phyloP scores from a whole-genome alignment of 2,329 filamentous ascomycete genomes.

The Pseudogymnoascus sp. region DNA sequence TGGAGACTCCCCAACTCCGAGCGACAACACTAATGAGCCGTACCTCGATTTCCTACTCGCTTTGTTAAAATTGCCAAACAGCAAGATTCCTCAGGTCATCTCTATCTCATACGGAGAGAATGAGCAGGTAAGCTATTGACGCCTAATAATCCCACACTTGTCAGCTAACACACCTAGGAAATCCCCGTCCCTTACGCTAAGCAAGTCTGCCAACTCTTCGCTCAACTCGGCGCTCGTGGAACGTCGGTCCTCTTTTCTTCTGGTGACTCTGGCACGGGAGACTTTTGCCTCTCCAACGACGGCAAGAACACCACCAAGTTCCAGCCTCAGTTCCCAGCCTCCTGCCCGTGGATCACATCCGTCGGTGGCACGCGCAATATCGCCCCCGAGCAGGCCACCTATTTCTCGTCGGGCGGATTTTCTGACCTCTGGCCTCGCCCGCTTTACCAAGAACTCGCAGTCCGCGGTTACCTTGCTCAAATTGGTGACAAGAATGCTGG shows the following conservation, averaged over 20 bases:
- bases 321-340: constrained; percentile 53
- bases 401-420: constrained; percentile 39
- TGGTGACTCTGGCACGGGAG: constrained; percentile 42
- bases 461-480: constrained; percentile 34
- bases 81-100: constrained; percentile 50
- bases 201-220: constrained; percentile 53
- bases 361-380: constrained; percentile 53
- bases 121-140: constrained; percentile 38
- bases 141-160: background rate
- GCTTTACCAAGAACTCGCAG: constrained; percentile 36
- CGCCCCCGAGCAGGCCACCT: constrained; percentile 40
- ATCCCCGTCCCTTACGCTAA: constrained; percentile 52
- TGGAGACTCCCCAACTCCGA: constrained; percentile 29
- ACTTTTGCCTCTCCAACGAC: constrained; percentile 51
- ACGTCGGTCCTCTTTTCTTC: constrained; percentile 53
- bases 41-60: constrained; percentile 51
- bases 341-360: constrained; percentile 59
- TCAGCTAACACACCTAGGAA: constrained; percentile 24
- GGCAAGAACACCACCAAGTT: constrained; percentile 46
- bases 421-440: constrained; percentile 42
- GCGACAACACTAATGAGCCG: constrained; percentile 54
- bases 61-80: constrained; percentile 27
- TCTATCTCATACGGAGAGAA: constrained; percentile 59
- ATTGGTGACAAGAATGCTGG: constrained; percentile 26
- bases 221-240: constrained; percentile 54